Percentiles rank a stretch among this genome's conserved stretches.
Evolutionary conservation across 2,329 filamentous ascomycete species (phyloP).

Genomic region (Calonectria hawksworthii): DNA sequence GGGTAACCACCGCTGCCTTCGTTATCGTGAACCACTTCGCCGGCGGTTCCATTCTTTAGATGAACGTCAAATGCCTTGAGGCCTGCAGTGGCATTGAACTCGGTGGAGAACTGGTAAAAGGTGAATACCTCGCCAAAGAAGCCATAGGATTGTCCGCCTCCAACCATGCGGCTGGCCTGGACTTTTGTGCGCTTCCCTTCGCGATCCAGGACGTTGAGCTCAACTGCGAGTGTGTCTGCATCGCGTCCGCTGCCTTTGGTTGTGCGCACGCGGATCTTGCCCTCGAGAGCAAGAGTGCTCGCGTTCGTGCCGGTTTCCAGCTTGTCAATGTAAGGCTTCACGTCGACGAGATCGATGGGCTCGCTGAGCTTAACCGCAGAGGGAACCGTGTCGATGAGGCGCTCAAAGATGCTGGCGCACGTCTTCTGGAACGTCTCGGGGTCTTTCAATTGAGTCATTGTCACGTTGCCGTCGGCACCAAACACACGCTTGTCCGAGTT

Average conservation of each 20-base stretch:
- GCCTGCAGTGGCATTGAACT: background rate
- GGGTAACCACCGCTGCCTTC: constrained; percentile 11
- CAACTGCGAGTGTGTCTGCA: constrained; percentile 6
- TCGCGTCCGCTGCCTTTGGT: background rate
- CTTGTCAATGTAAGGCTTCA: constrained; percentile 21
- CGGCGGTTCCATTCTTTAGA: background rate
- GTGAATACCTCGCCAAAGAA: constrained; percentile 22
- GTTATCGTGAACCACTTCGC: background rate
- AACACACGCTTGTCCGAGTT: constrained; percentile 12
- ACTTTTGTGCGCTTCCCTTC: background rate
- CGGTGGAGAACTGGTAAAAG: constrained; percentile 12
- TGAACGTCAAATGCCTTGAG: constrained; percentile 4
- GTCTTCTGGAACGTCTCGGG: constrained; percentile 7
- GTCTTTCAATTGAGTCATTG: constrained; percentile 5
- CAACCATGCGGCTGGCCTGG: constrained; percentile 5
- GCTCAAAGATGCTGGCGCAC: constrained; percentile 12
- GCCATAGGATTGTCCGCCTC: constrained; percentile 15
- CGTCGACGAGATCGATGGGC: constrained; percentile 14
- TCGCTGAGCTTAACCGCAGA: background rate
- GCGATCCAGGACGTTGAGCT: background rate
- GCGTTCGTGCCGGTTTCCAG: background rate
- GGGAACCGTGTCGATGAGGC: constrained; percentile 15
- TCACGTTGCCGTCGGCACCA: constrained; percentile 3
- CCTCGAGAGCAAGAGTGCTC: background rate
- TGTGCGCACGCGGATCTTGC: constrained; percentile 15